A percentile compares a stretch with the other conserved stretches of the same genome.
Evolutionary conservation across 1,139 yeast genomes (phyloP).

Genomic region (Candida sanyaensis): DNA sequence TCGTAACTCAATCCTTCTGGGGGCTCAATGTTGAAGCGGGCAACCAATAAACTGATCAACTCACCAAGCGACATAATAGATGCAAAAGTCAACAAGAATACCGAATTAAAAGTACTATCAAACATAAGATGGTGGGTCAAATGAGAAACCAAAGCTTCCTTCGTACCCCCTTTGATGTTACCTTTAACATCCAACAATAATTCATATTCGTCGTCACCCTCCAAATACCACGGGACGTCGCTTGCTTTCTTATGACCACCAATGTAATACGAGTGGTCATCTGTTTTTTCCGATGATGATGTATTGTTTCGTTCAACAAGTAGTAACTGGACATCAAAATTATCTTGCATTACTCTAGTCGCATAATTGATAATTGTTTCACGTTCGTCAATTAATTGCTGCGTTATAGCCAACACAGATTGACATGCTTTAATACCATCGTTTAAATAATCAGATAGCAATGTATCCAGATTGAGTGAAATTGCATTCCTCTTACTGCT

Average conservation of each 20-base stretch:
- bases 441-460: slow-evolving; percentile 45
- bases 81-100: slow-evolving; percentile 74
- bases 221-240: slow-evolving; percentile 78
- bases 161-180: slow-evolving; percentile 81
- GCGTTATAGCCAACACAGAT: slow-evolving; percentile 46
- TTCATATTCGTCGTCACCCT: slow-evolving; percentile 74
- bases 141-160: slow-evolving; percentile 77
- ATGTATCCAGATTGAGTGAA: slow-evolving; percentile 50
- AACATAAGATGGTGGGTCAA: slow-evolving; percentile 75
- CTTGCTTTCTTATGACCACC: slow-evolving; percentile 36
- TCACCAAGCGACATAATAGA: slow-evolving; percentile 74
- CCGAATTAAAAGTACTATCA: slow-evolving; percentile 69
- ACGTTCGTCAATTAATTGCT: slow-evolving; percentile 67
- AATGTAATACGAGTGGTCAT: slow-evolving; percentile 36
- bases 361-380: slow-evolving; percentile 71
- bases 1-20: slow-evolving; percentile 88
- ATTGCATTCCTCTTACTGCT: slow-evolving; percentile 38
- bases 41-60: slow-evolving; percentile 60
- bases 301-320: slow-evolving; percentile 65
- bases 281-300: slow-evolving; percentile 37
- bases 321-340: slow-evolving; percentile 61
- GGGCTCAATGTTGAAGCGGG: slow-evolving; percentile 72
- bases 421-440: slow-evolving; percentile 48
- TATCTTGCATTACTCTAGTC: slow-evolving; percentile 76
- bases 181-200: slow-evolving; percentile 75